Percentiles rank a stretch among this genome's conserved stretches.
phyloP scores from a whole-genome alignment of 305 asterid genomes.

The Fraxinus angustifolia region DNA sequence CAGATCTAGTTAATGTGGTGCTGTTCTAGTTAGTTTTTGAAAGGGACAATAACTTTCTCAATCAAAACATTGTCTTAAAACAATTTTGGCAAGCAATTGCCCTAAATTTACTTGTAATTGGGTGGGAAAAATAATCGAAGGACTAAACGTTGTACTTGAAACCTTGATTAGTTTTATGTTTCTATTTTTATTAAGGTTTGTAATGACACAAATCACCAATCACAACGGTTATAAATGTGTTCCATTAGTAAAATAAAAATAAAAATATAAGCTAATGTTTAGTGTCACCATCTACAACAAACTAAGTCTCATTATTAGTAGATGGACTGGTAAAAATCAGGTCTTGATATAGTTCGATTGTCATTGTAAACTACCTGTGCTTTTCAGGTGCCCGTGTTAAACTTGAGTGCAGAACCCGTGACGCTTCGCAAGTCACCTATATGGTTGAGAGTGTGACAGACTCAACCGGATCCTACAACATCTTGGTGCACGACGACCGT shows the following conservation, averaged over 20 bases:
- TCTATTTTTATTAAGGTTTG: neutral
- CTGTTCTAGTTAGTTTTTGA: too few species aligned
- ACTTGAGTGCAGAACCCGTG: slow-evolving; percentile 43
- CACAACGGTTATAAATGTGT: neutral
- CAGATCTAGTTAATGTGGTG: neutral
- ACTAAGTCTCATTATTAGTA: neutral
- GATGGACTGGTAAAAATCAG: neutral
- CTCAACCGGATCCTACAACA: slow-evolving; percentile 45
- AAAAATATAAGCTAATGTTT: neutral
- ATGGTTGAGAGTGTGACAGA: slow-evolving; percentile 36
- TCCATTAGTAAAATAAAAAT: too few species aligned
- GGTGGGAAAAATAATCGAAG: neutral
- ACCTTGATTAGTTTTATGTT: neutral
- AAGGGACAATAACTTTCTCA: too few species aligned
- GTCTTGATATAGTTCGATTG: neutral
- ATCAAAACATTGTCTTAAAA: too few species aligned
- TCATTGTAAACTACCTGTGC: neutral
- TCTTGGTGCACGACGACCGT: slow-evolving; percentile 47
- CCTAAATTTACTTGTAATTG: neutral
- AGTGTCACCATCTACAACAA: neutral
- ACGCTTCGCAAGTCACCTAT: slow-evolving; percentile 29
- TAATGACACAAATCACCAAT: neutral
- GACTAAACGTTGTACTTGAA: neutral
- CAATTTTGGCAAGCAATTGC: too few species aligned
- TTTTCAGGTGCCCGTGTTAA: slow-evolving; percentile 53